These are phyloP conservation scores for Ochetophila trinervis DNA, from an alignment of 306 rosid species.

Conservation along the genomic window DNA sequence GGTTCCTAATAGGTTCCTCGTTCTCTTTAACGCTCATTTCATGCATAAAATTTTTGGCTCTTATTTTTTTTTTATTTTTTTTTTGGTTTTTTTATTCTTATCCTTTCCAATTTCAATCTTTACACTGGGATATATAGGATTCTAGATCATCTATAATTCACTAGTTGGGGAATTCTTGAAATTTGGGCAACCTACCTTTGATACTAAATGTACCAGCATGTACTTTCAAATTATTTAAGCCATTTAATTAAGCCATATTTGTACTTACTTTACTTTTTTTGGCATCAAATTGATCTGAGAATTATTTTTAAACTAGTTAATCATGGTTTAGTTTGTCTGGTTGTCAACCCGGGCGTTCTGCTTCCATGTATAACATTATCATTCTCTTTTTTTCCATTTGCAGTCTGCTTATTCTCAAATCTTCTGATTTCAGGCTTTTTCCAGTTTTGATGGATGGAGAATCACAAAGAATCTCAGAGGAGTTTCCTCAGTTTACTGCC, in stretches of 20 bases:
- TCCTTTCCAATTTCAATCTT: too few relatives aligned
- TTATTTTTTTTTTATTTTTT: too few relatives aligned
- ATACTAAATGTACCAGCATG: not conserved
- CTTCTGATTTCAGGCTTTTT: constrained; percentile 20
- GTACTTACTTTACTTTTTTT: not conserved
- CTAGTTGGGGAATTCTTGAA: not conserved
- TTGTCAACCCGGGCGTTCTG: not conserved
- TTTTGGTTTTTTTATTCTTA: too few relatives aligned
- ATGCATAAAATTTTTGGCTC: too few relatives aligned
- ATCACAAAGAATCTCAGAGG: constrained; percentile 36
- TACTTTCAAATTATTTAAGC: not conserved
- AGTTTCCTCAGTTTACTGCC: constrained; percentile 31
- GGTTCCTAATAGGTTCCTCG: too few relatives aligned
- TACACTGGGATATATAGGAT: too few relatives aligned
- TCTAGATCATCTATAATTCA: not conserved
- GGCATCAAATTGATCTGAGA: not conserved
- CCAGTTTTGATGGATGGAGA: constrained; percentile 53
- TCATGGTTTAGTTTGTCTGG: not conserved
- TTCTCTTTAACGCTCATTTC: too few relatives aligned
- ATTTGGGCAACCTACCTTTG: not conserved
- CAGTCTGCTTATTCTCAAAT: constrained; percentile 9
- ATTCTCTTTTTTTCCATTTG: not conserved
- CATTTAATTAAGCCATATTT: not conserved
- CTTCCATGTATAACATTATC: not conserved
- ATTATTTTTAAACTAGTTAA: not conserved